phyloP scores from a whole-genome alignment of 169 alveolate genomes.

The Eimeria necatrix region DNA sequence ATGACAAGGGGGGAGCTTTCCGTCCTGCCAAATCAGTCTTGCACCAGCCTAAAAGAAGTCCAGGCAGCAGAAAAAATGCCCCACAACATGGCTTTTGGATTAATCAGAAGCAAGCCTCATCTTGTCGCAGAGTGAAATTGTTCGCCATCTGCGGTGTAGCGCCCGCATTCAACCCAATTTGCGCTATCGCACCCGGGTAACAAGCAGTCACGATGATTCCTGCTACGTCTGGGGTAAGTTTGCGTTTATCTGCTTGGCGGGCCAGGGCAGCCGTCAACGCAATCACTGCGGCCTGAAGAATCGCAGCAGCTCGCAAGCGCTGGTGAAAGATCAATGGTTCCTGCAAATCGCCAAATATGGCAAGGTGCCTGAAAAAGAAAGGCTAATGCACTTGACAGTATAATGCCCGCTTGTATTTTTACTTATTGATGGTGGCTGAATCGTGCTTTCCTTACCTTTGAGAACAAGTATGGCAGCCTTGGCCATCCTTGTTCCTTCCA shows the following conservation, averaged over 20 bases:
- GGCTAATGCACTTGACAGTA: too few species aligned
- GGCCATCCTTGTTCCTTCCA: slow-evolving; percentile 35
- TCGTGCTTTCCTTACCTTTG: not conserved
- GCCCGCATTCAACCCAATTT: too few species aligned
- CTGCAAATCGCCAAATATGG: too few species aligned
- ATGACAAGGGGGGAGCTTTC: slow-evolving; percentile 71
- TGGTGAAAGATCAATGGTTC: too few species aligned
- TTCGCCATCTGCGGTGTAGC: too few species aligned
- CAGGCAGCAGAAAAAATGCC: not conserved
- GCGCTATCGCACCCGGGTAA: slow-evolving; percentile 57
- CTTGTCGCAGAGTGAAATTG: too few species aligned
- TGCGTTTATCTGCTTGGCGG: slow-evolving; percentile 20
- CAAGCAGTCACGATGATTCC: slow-evolving; percentile 56
- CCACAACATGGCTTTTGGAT: too few species aligned
- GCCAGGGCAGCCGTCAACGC: slow-evolving; percentile 69
- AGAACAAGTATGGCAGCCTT: slow-evolving; percentile 22
- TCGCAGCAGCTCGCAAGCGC: not conserved
- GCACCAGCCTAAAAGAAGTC: slow-evolving; percentile 66
- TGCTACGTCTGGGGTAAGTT: not conserved
- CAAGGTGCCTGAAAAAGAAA: too few species aligned
- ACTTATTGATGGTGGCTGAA: not conserved
- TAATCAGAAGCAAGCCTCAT: too few species aligned
- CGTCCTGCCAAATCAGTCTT: slow-evolving; percentile 78
- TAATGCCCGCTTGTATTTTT: too few species aligned
- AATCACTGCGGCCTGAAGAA: slow-evolving; percentile 59